Evolutionary conservation across 371 early-diverging fungal genomes (phyloP).

Genomic region (Dichotomocladium elegans): DNA sequence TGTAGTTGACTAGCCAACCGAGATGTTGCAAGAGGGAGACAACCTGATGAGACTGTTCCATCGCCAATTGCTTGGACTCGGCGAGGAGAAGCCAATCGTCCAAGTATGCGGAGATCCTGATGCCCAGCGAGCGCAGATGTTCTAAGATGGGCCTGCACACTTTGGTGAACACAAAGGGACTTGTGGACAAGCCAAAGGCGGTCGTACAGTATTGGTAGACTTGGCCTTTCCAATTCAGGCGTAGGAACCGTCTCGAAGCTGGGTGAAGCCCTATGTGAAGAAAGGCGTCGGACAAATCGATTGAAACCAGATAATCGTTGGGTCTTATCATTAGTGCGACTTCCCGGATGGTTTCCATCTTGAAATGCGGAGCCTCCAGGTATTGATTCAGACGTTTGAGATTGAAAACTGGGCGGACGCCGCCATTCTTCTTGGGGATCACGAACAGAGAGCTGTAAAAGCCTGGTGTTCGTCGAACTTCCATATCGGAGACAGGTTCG

Average conservation of each 20-base stretch:
- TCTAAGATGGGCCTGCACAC: conserved; percentile 19
- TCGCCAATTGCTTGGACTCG: background rate
- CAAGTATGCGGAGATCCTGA: conserved; percentile 19
- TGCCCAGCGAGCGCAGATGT: conserved; percentile 17
- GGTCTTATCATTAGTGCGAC: conserved; percentile 11
- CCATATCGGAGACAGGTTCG: background rate
- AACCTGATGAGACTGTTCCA: conserved; percentile 3
- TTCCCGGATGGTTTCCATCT: conserved; percentile 19
- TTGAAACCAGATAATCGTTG: conserved; percentile 13
- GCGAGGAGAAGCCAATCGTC: conserved; percentile 23
- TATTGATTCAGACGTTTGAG: conserved; percentile 15
- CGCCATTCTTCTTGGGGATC: conserved; percentile 18
- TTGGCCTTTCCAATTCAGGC: conserved; percentile 14
- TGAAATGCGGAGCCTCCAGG: conserved; percentile 13
- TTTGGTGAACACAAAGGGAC: conserved; percentile 30
- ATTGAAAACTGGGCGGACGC: conserved; percentile 20
- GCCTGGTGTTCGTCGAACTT: conserved; percentile 4
- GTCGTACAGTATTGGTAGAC: conserved; percentile 25
- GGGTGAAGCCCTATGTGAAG: conserved; percentile 13
- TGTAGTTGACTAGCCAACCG: conserved; percentile 16
- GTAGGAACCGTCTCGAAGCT: conserved; percentile 14
- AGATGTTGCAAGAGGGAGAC: conserved; percentile 5
- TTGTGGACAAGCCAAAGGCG: conserved; percentile 26
- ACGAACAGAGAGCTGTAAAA: conserved; percentile 20
- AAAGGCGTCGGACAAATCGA: conserved; percentile 16